These are phyloP conservation scores for Astrephomene gubernaculifera DNA, from an alignment of 139 green algal species.

Conservation along the genomic window DNA sequence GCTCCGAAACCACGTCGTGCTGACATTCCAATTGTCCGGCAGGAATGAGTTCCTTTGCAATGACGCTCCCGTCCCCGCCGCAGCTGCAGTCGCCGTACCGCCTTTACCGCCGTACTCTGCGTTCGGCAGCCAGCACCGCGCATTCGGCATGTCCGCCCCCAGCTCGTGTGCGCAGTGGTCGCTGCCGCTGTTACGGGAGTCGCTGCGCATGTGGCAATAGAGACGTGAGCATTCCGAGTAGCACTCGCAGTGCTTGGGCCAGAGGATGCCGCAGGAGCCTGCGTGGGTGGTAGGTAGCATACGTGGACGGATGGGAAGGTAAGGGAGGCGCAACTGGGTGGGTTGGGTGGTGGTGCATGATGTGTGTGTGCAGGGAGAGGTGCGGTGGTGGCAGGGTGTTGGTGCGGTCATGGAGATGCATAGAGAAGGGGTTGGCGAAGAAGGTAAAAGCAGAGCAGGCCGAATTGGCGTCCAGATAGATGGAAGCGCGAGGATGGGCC, in stretches of 20 bases:
- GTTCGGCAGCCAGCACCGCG: neutral
- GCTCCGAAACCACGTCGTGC: too few species aligned
- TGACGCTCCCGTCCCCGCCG: too few species aligned
- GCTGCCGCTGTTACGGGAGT: too few species aligned
- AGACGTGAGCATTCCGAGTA: neutral
- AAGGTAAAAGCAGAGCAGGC: neutral
- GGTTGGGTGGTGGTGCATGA: too few species aligned
- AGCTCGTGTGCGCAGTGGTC: constrained; percentile 22
- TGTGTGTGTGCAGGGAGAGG: neutral
- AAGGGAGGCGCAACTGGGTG: neutral
- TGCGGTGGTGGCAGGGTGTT: neutral
- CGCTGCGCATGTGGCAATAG: neutral
- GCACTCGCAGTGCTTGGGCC: constrained; percentile 34
- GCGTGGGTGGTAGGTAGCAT: too few species aligned
- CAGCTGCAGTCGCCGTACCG: too few species aligned
- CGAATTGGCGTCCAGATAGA: neutral
- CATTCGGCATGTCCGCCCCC: neutral
- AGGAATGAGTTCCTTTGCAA: too few species aligned
- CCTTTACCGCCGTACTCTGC: too few species aligned
- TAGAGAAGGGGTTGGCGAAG: neutral
- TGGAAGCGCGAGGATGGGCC: too few species aligned
- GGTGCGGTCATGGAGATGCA: neutral
- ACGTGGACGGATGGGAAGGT: too few species aligned
- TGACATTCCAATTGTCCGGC: too few species aligned
- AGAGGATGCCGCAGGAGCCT: constrained; percentile 27